phyloP scores from a whole-genome alignment of 495 filamentous ascomycete species.

The Lepidopterella palustris region DNA sequence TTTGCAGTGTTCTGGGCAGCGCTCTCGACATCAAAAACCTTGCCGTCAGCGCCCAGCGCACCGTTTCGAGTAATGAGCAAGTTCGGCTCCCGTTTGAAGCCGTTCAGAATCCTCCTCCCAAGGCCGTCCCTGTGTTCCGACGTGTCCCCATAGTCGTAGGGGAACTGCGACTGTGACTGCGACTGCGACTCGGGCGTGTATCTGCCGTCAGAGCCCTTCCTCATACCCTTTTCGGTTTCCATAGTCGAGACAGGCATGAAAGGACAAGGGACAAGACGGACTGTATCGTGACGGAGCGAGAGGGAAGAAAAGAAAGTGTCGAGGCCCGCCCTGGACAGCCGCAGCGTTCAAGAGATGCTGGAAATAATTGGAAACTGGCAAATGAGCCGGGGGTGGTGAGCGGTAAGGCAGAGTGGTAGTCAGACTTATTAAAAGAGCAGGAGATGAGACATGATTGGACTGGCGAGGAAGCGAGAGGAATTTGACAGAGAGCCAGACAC shows the following conservation, averaged over 20 bases:
- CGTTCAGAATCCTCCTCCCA: conserved; percentile 46
- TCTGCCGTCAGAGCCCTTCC: conserved; percentile 21
- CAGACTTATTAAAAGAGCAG: conserved; percentile 5
- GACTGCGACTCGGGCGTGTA: conserved; percentile 6
- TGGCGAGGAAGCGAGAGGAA: no score
- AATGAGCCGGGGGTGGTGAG: neutral
- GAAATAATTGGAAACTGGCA: neutral
- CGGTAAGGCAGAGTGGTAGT: neutral
- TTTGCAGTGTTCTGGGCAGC: conserved; percentile 70
- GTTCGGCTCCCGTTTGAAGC: conserved; percentile 77
- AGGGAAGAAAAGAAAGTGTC: no score
- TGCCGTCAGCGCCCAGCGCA: conserved; percentile 49
- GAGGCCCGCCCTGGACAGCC: no score
- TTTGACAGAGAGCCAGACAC: no score
- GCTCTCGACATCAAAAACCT: conserved; percentile 65
- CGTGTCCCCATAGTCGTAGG: conserved; percentile 24
- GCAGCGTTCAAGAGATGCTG: neutral
- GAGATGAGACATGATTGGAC: no score
- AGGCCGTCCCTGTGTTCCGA: conserved; percentile 17
- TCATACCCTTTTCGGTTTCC: conserved; percentile 8
- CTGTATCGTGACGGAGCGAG: neutral
- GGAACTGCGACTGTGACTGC: no score
- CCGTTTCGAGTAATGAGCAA: conserved; percentile 51
- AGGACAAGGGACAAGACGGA: neutral
- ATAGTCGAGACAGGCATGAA: neutral